Base-by-base conservation (phyloP, 345 rosid genomes). In the Eucalyptus cloeziana region DNA sequence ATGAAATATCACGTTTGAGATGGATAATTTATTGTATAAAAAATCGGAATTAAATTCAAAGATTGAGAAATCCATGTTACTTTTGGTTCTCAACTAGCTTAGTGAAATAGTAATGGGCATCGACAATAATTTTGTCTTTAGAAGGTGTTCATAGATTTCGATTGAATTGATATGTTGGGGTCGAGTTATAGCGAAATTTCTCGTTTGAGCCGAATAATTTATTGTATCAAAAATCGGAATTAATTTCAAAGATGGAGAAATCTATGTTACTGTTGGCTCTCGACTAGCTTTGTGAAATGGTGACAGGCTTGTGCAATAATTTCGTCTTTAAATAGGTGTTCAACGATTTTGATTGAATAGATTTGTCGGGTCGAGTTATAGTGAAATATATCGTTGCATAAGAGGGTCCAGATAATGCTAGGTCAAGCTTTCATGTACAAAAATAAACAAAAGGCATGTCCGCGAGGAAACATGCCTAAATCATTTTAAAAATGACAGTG, bases 11-110 rank as follows among this genome's bases (percentile, higher is more conserved):
- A 11, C 9, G 0, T 76, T 40, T 44, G 15, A 40, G 15, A 52
- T 0, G 9, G 8, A 37, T 1, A 10, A 3, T 37, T 37, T 21
- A 11, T 1, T 10, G 3, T n/a, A 64, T n/a, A 0, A 15, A n/a
- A n/a, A 64, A n/a, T n/a, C 3, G 4, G 13, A 17, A 37, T 76
- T 10, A 2, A 40, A 76, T 76, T 21, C 13, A 15, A 40, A 40
- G 47, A 5, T 37, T 21, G 30, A 37, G 47, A 71, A 71, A 40
- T 37, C 3, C 25, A 33, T 17, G 13, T 71, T 71, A 17, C 25
- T 19, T 71, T 37, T 71, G 81, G 25, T 25, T 31, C 43, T 71
- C 0, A 2, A 13, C 13, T 71, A 33, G 45, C 13, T 19, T 1
- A 33, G 13, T 19, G 13, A 71, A 31, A 31, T 17, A 40, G 13